Evolutionary conservation across 2,329 filamentous ascomycete genomes (phyloP).

Genomic region (Arthrinium puccinioides): DNA sequence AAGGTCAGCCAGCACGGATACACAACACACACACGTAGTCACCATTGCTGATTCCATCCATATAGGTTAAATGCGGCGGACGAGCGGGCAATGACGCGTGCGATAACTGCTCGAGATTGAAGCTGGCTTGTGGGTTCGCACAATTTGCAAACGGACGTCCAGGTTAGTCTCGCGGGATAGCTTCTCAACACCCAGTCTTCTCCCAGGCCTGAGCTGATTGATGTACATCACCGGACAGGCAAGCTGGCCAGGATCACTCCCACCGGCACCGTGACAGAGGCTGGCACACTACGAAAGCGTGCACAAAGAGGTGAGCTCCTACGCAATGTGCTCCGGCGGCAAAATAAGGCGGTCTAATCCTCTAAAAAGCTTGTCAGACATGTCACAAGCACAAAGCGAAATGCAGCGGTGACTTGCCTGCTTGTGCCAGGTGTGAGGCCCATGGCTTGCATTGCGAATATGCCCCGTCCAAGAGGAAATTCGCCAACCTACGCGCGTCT

Average conservation of each 20-base stretch:
- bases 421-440: slow-evolving; percentile 29
- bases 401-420: slow-evolving; percentile 32
- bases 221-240: slow-evolving; percentile 9
- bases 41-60: background rate
- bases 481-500: slow-evolving; percentile 21
- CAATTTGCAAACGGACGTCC: slow-evolving; percentile 4
- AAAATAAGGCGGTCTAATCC: too few species aligned
- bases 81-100: slow-evolving; percentile 28
- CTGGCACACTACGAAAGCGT: slow-evolving; percentile 31
- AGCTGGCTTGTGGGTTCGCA: slow-evolving; percentile 28
- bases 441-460: slow-evolving; percentile 31
- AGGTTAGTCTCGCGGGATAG: too few species aligned
- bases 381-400: slow-evolving; percentile 36
- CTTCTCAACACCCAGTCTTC: background rate
- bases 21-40: background rate
- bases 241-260: slow-evolving; percentile 29
- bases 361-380: slow-evolving; percentile 24
- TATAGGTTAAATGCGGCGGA: slow-evolving; percentile 34
- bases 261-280: slow-evolving; percentile 32
- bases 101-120: slow-evolving; percentile 28
- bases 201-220: background rate
- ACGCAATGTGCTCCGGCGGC: background rate
- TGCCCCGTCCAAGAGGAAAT: slow-evolving; percentile 28
- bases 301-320: slow-evolving; percentile 24
- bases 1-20: background rate